phyloP scores from a whole-genome alignment of 768 basidiomycete genomes.

The Aureoboletus auriporus region DNA sequence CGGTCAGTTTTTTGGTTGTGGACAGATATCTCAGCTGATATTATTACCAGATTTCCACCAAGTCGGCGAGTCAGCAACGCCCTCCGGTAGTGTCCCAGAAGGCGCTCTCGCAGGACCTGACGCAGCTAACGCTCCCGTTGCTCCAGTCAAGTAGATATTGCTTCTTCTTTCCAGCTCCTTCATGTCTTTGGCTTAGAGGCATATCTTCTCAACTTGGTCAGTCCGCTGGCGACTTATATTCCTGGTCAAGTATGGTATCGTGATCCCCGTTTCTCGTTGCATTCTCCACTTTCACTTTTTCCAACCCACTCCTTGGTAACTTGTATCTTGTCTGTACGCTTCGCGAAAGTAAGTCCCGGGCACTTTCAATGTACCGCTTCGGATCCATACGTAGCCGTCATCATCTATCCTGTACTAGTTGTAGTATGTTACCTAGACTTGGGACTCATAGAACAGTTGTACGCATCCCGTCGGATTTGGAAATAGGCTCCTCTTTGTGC shows the following conservation, averaged over 20 bases:
- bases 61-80: slow-evolving; percentile 51
- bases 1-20: slow-evolving; percentile 47
- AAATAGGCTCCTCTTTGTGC: no score
- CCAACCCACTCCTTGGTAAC: slow-evolving; percentile 6
- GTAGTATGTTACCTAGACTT: slow-evolving; percentile 13
- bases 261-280: slow-evolving; percentile 2
- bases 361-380: slow-evolving; percentile 12
- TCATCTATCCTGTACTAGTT: slow-evolving; percentile 4
- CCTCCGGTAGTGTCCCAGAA: slow-evolving; percentile 40
- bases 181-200: slow-evolving; percentile 2
- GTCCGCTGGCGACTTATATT: slow-evolving; percentile 6
- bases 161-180: neutral
- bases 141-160: slow-evolving; percentile 12
- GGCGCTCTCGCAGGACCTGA: slow-evolving; percentile 71
- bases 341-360: slow-evolving; percentile 6
- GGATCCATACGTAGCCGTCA: slow-evolving; percentile 5
- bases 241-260: slow-evolving; percentile 14
- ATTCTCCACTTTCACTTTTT: slow-evolving; percentile 5
- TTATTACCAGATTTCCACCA: slow-evolving; percentile 71
- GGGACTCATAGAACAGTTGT: no score
- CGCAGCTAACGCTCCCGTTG: slow-evolving; percentile 14
- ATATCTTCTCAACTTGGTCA: slow-evolving; percentile 13
- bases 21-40: neutral
- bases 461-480: no score
- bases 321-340: slow-evolving; percentile 7